Percentiles rank a stretch among this genome's conserved stretches.
Evolutionary conservation across 495 filamentous ascomycete genomes (phyloP).

Genomic region (Penicillium verhagenii): DNA sequence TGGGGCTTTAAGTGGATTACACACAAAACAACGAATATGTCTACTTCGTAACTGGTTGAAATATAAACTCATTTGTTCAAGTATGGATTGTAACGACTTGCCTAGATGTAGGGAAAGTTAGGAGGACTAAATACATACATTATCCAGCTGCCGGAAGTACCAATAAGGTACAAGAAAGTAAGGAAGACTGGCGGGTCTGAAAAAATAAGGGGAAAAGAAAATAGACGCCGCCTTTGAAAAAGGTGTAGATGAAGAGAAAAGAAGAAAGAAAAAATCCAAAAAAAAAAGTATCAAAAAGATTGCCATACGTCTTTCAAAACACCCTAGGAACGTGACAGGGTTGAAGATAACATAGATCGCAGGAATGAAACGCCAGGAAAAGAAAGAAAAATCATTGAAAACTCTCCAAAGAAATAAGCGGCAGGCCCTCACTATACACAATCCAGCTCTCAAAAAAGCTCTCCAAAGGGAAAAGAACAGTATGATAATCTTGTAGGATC

Average conservation of each 20-base stretch:
- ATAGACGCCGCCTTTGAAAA: slow-evolving; percentile 11
- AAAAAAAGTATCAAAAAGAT: slow-evolving; percentile 1
- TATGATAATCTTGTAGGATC: background rate
- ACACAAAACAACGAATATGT: slow-evolving; percentile 1
- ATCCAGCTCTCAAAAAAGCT: slow-evolving; percentile 16
- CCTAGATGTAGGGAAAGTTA: slow-evolving; percentile 17
- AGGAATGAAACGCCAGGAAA: slow-evolving; percentile 28
- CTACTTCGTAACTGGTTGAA: background rate
- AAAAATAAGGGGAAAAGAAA: slow-evolving; percentile 11
- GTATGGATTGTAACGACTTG: slow-evolving; percentile 8
- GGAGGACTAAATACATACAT: slow-evolving; percentile 48
- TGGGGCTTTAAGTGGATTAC: slow-evolving; percentile 9
- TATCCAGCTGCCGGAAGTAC: slow-evolving; percentile 41
- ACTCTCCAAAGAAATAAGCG: slow-evolving; percentile 15
- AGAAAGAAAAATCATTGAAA: slow-evolving; percentile 19
- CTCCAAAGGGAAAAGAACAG: slow-evolving; percentile 3
- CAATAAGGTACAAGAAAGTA: slow-evolving; percentile 32
- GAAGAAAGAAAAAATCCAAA: slow-evolving; percentile 7
- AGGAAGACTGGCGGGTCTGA: slow-evolving; percentile 19
- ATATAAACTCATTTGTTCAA: background rate
- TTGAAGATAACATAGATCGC: slow-evolving; percentile 31
- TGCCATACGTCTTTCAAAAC: slow-evolving; percentile 27
- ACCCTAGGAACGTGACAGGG: slow-evolving; percentile 49
- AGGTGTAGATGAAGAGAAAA: slow-evolving; percentile 19
- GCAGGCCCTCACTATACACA: slow-evolving; percentile 37